Conservation (phyloP, 1,284 basidiomycete species). For the Apiotrichum sp. region DNA sequence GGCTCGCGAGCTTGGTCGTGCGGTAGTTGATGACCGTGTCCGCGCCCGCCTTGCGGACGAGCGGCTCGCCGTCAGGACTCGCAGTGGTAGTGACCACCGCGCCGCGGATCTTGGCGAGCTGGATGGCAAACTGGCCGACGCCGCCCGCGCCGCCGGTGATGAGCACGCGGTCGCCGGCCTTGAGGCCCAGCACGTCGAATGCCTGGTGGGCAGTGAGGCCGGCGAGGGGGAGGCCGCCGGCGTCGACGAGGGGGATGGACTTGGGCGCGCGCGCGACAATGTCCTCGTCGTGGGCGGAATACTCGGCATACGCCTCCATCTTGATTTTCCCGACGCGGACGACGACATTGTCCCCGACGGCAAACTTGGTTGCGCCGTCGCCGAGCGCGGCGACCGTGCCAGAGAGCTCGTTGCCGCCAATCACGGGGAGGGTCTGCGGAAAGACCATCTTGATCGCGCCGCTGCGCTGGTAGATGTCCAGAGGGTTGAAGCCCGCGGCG, state of each 20-base stretch:
- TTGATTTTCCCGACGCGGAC: slow-evolving; percentile 47
- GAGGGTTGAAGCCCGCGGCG: slow-evolving; percentile 27
- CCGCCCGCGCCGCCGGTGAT: slow-evolving; percentile 49
- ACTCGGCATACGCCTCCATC: slow-evolving; percentile 46
- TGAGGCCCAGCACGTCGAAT: slow-evolving; percentile 17
- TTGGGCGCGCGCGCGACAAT: slow-evolving; percentile 15
- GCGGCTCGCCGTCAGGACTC: slow-evolving; percentile 46
- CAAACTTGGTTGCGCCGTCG: slow-evolving; percentile 5
- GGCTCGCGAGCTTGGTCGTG: slow-evolving; percentile 7
- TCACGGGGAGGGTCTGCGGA: slow-evolving; percentile 1
- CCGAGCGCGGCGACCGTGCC: slow-evolving; percentile 48
- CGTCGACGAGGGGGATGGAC: slow-evolving; percentile 9
- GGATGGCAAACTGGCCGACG: slow-evolving; percentile 50
- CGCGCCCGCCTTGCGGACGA: slow-evolving; percentile 49
- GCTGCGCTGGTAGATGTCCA: slow-evolving; percentile 26
- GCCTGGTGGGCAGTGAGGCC: slow-evolving; percentile 18
- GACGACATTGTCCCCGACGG: slow-evolving; percentile 50
- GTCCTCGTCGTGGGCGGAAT: slow-evolving; percentile 24
- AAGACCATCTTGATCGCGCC: slow-evolving; percentile 23
- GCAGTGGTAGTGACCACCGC: slow-evolving; percentile 49
- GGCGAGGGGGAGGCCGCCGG: slow-evolving; percentile 20
- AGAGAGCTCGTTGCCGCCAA: slow-evolving; percentile 41
- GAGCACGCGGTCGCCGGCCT: slow-evolving; percentile 30
- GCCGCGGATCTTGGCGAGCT: slow-evolving; percentile 49
- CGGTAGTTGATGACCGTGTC: slow-evolving; percentile 45